Evolutionary conservation across 306 rosid species (phyloP).

Genomic region (Lathyrus aphaca): DNA sequence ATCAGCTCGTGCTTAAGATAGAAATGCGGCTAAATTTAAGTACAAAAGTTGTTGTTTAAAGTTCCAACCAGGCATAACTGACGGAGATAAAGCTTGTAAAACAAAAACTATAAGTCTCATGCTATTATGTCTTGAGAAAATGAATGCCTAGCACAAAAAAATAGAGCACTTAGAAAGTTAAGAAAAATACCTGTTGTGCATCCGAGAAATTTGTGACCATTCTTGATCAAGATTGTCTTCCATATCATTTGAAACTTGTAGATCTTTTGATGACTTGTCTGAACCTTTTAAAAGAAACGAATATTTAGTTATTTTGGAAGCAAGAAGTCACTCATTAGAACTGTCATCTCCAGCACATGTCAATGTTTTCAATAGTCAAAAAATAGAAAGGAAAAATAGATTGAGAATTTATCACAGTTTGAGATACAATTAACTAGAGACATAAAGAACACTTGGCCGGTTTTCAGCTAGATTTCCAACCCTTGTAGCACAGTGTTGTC

Average conservation of each 20-base stretch:
- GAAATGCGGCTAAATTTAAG: conserved; percentile 15
- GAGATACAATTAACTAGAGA: not conserved
- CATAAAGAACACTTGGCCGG: not conserved
- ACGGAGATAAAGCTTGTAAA: too few species aligned
- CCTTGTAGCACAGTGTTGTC: too few species aligned
- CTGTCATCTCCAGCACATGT: conserved; percentile 1
- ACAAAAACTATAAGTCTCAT: too few species aligned
- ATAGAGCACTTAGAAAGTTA: conserved; percentile 24
- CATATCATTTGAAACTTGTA: conserved; percentile 47
- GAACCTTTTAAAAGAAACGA: conserved; percentile 44
- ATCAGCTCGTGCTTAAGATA: conserved; percentile 29
- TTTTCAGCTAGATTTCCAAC: too few species aligned
- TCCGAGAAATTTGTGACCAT: conserved; percentile 67
- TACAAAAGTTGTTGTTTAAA: conserved; percentile 14
- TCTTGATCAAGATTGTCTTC: conserved; percentile 61
- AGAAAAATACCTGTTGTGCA: conserved; percentile 62
- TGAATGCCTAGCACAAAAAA: conserved; percentile 25
- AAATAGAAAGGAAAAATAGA: not conserved
- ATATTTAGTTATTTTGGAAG: conserved; percentile 17
- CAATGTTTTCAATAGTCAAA: not conserved
- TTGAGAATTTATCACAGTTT: not conserved
- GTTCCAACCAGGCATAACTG: too few species aligned
- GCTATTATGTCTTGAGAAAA: not conserved
- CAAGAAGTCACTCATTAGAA: not conserved
- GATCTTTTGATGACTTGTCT: conserved; percentile 45